phyloP scores from a whole-genome alignment of 1,284 basidiomycete genomes.

The Ganoderma meredithae region DNA sequence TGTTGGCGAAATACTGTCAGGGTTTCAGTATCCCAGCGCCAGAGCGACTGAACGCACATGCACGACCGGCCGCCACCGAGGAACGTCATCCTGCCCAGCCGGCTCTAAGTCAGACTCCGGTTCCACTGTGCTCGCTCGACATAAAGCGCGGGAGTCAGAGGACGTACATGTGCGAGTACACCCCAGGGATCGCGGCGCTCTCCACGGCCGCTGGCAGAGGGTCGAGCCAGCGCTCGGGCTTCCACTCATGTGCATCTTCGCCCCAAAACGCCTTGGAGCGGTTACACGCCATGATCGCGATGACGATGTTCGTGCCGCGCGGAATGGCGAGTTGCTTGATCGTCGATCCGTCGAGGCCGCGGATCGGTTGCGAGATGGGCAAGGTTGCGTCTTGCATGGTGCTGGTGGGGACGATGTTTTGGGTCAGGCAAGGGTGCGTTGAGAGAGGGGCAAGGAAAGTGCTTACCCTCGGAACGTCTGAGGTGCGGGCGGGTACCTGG shows the following conservation, averaged over 20 bases:
- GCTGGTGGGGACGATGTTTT: not conserved
- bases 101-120: not conserved
- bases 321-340: conserved; percentile 47
- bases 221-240: conserved; percentile 44
- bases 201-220: conserved; percentile 30
- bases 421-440: not conserved
- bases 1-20: conserved; percentile 16
- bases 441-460: not conserved
- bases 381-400: conserved; percentile 32
- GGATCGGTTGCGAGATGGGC: conserved; percentile 36
- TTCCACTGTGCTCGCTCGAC: not conserved
- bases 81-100: conserved; percentile 42
- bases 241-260: conserved; percentile 59
- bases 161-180: conserved; percentile 36
- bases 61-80: conserved; percentile 42
- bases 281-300: conserved; percentile 59
- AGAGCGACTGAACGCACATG: conserved; percentile 37
- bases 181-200: conserved; percentile 33
- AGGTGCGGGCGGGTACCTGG: conserved; percentile 16
- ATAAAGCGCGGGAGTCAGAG: no score
- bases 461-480: conserved; percentile 19
- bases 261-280: conserved; percentile 59
- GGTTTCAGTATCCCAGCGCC: not conserved
- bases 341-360: conserved; percentile 39
- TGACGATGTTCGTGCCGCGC: conserved; percentile 54